Conservation (phyloP, 345 rosid species). For the Syzygium aqueum region DNA sequence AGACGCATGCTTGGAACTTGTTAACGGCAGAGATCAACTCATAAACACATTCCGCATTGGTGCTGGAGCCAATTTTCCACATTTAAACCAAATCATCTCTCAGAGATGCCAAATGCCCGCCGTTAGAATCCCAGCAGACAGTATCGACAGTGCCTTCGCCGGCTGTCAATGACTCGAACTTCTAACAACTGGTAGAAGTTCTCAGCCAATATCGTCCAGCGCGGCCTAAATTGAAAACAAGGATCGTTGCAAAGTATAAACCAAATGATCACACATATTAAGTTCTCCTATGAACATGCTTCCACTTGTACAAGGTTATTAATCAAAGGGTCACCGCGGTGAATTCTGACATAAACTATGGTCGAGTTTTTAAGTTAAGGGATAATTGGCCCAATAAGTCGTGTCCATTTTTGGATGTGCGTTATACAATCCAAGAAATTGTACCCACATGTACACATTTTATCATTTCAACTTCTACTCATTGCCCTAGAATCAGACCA, state of each 20-base stretch:
- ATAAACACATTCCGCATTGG: neutral
- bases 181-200: neutral
- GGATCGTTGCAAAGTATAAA: neutral
- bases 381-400: neutral
- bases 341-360: neutral
- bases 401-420: neutral
- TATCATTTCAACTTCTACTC: neutral
- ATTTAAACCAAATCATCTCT: constrained; percentile 57
- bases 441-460: neutral
- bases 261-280: neutral
- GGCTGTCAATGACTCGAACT: neutral
- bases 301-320: neutral
- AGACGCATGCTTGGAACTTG: constrained; percentile 32
- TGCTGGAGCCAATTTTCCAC: constrained; percentile 40
- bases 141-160: constrained; percentile 24
- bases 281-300: neutral
- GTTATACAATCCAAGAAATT: neutral
- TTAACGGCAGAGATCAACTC: neutral
- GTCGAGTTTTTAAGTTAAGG: neutral
- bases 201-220: neutral
- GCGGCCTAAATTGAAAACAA: neutral
- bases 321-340: neutral
- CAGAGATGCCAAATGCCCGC: constrained; percentile 50
- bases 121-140: constrained; percentile 52
- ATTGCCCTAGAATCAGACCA: neutral